A percentile compares a stretch with the other conserved stretches of the same genome.
Conservation (phyloP, 2,329 filamentous ascomycete genomes). For the Alternaria ethzedia region DNA sequence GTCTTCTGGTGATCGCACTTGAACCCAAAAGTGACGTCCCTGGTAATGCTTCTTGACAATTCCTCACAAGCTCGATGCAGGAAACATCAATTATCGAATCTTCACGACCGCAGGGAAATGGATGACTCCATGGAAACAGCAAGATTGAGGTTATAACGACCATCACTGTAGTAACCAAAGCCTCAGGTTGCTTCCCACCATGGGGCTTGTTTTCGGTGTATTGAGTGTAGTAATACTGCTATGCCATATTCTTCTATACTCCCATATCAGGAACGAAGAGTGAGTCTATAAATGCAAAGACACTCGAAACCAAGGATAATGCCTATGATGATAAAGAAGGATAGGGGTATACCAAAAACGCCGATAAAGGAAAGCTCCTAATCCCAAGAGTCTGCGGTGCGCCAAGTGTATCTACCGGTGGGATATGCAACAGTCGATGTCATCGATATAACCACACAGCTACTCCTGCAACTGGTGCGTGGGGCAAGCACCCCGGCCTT, state of each 20-base stretch:
- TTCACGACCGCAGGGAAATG: not conserved
- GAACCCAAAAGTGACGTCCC: not conserved
- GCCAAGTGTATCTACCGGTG: not conserved
- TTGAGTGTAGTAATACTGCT: not conserved
- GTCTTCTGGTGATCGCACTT: not conserved
- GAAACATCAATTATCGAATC: not conserved
- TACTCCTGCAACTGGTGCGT: constrained; percentile 60
- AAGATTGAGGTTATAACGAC: not conserved
- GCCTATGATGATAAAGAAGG: constrained; percentile 8
- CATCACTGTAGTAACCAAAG: not conserved
- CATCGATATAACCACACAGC: not conserved
- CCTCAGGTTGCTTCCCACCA: not conserved
- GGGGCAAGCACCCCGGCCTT: constrained; percentile 63
- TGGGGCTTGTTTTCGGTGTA: not conserved
- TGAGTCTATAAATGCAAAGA: not conserved
- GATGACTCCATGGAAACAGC: not conserved
- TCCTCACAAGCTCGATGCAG: not conserved
- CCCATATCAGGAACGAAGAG: not conserved
- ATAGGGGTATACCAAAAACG: constrained; percentile 5
- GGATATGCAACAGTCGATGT: not conserved
- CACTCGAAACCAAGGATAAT: not conserved
- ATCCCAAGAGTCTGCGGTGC: not conserved
- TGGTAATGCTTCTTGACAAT: not conserved
- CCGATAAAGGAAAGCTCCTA: not conserved
- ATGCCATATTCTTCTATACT: not conserved